Base-by-base conservation (phyloP, 1,284 basidiomycete genomes). In the Fistulina hepatica region DNA sequence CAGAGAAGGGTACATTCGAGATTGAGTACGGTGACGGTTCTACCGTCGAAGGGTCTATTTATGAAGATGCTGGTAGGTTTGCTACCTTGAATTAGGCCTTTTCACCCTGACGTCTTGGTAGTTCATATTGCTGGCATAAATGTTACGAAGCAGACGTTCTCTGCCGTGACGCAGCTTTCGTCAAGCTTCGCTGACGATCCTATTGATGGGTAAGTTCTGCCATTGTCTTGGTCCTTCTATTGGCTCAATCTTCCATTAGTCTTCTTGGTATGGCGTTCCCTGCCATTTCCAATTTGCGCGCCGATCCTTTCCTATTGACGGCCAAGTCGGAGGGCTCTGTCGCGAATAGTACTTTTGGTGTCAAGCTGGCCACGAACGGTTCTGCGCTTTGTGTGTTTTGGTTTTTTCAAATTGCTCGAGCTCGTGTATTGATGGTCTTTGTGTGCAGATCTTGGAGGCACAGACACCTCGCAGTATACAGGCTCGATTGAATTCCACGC, bases 201-300 rank as follows among this genome's bases (percentile, higher is more conserved):
- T 3, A 27, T 26, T n/a, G 46, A 47, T 26, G 46, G 46, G n/a
- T n/a, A n/a, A n/a, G n/a, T n/a, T n/a, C n/a, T n/a, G n/a, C n/a
- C n/a, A n/a, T n/a, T n/a, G n/a, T n/a, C n/a, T n/a, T n/a, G n/a
- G n/a, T n/a, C n/a, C n/a, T n/a, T n/a, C n/a, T n/a, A n/a, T n/a
- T n/a, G n/a, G n/a, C n/a, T n/a, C n/a, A n/a, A n/a, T n/a, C n/a
- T n/a, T n/a, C n/a, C n/a, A n/a, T n/a, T n/a, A n/a, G n/a, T 19
- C 39, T 46, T 25, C 42, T 46, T 20, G 45, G 45, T 15, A 17
- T 46, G 25, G 45, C 40, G 6, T 46, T 42, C 30, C 45, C 45
- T n/a, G 37, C 34, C 21, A 37, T 46, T 15, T 44, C 42, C 34
- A 44, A 40, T 38, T 17, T 46, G 19, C 21, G 23, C 25, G 3